A percentile compares a stretch with the other conserved stretches of the same genome.
Evolutionary conservation across 2,329 filamentous ascomycete genomes (phyloP).

Genomic region (Fusarium sp.): DNA sequence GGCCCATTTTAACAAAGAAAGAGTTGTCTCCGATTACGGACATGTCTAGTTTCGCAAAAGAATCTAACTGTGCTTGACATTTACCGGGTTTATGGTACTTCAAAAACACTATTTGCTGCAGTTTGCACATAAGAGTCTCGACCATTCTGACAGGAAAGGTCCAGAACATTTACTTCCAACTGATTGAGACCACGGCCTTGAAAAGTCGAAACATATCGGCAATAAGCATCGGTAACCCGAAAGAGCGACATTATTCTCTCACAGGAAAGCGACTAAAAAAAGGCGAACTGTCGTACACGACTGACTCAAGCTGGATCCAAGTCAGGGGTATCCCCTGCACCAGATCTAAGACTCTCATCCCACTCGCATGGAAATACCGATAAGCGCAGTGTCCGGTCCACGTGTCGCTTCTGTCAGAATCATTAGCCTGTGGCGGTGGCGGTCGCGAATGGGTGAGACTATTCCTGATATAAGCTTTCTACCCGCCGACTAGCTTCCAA

Average conservation of each 20-base stretch:
- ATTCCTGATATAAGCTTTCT: neutral
- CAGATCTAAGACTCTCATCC: neutral
- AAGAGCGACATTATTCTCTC: neutral
- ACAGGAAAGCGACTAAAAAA: neutral
- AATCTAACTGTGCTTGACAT: too few species aligned
- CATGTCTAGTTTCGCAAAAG: too few species aligned
- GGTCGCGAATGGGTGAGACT: neutral
- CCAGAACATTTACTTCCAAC: neutral
- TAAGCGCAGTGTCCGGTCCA: neutral
- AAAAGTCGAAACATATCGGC: too few species aligned
- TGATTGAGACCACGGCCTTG: neutral
- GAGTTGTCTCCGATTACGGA: neutral
- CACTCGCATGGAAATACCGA: neutral
- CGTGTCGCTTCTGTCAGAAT: neutral
- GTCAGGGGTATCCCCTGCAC: neutral
- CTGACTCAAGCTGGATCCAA: neutral
- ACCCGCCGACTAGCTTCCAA: neutral
- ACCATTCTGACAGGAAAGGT: fast-evolving
- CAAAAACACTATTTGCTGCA: too few species aligned
- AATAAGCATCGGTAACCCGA: neutral
- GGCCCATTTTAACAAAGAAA: neutral
- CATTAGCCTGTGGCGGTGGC: neutral
- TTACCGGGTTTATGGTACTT: too few species aligned
- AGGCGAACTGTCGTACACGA: neutral
- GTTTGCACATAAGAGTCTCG: too few species aligned